Conservation (phyloP, 202 grass and related monocot genomes). For the Panicum virgatum region DNA sequence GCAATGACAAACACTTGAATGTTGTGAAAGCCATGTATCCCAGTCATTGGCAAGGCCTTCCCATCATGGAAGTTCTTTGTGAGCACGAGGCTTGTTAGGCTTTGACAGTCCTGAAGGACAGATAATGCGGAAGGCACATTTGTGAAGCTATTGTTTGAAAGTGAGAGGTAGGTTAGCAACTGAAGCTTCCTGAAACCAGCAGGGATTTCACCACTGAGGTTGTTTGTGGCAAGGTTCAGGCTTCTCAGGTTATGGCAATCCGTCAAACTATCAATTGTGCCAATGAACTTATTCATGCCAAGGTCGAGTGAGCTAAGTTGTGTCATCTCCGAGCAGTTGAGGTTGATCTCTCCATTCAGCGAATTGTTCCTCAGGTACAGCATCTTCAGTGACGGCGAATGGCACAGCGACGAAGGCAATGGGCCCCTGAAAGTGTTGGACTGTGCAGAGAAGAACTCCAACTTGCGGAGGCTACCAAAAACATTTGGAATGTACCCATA, state of each 20-base stretch:
- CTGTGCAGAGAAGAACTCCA: constrained; percentile 76
- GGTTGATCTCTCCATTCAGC: constrained; percentile 55
- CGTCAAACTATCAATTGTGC: constrained; percentile 64
- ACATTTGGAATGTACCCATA: constrained; percentile 75
- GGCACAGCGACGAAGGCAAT: constrained; percentile 67
- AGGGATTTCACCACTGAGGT: constrained; percentile 82
- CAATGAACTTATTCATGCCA: constrained; percentile 64
- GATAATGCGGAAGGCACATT: constrained; percentile 78
- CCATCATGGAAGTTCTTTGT: constrained; percentile 80
- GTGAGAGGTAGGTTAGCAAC: constrained; percentile 72
- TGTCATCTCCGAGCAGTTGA: constrained; percentile 82
- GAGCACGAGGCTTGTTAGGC: constrained; percentile 74
- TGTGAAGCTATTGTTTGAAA: constrained; percentile 97
- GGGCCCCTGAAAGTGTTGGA: constrained; percentile 70
- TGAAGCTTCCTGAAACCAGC: constrained; percentile 70
- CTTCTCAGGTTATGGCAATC: constrained; percentile 67
- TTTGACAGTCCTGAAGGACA: constrained; percentile 74
- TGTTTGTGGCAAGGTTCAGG: constrained; percentile 90
- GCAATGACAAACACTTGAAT: constrained; percentile 93
- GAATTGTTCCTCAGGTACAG: constrained; percentile 90
- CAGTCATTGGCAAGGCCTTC: constrained; percentile 58
- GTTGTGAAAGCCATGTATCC: constrained; percentile 70
- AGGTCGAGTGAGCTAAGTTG: constrained; percentile 78
- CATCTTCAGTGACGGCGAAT: constrained; percentile 59
- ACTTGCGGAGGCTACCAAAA: constrained; percentile 60